Conservation (phyloP, 139 green algal genomes). For the Chlamydomonas eustigma region DNA sequence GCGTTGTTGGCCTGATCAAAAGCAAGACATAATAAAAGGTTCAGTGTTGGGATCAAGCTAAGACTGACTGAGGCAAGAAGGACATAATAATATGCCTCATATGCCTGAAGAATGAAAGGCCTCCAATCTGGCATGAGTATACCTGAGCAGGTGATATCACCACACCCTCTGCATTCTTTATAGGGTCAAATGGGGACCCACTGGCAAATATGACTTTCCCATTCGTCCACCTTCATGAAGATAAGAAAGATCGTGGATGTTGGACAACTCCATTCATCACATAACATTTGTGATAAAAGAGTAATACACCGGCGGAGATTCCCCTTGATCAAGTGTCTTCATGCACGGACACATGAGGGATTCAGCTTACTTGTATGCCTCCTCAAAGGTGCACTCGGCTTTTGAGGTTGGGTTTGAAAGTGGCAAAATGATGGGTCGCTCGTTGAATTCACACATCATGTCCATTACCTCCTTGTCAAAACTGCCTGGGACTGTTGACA, state of each 20-base stretch:
- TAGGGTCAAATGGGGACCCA: slow-evolving; percentile 72
- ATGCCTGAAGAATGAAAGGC: background rate
- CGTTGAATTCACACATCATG: slow-evolving; percentile 56
- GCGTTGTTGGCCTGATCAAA: slow-evolving; percentile 67
- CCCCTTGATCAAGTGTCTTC: no score
- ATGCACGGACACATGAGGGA: background rate
- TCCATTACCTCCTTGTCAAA: slow-evolving; percentile 53
- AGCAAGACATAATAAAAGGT: background rate
- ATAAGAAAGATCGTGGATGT: no score
- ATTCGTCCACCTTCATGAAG: slow-evolving; percentile 45
- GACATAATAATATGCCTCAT: background rate
- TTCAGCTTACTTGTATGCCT: slow-evolving; percentile 38
- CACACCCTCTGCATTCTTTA: slow-evolving; percentile 8
- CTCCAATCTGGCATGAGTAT: background rate
- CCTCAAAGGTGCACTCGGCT: slow-evolving; percentile 79
- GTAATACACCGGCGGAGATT: no score
- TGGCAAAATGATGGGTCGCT: slow-evolving; percentile 80
- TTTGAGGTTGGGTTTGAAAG: slow-evolving; percentile 89
- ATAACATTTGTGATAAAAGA: no score
- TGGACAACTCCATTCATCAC: no score
- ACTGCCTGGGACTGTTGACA: slow-evolving; percentile 39
- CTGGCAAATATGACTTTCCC: slow-evolving; percentile 78
- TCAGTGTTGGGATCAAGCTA: background rate
- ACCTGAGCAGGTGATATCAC: slow-evolving; percentile 7
- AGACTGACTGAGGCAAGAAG: no score